These are phyloP conservation scores for Penicillium nordicum DNA, from an alignment of 2,329 filamentous ascomycete genomes.

Conservation along the genomic window DNA sequence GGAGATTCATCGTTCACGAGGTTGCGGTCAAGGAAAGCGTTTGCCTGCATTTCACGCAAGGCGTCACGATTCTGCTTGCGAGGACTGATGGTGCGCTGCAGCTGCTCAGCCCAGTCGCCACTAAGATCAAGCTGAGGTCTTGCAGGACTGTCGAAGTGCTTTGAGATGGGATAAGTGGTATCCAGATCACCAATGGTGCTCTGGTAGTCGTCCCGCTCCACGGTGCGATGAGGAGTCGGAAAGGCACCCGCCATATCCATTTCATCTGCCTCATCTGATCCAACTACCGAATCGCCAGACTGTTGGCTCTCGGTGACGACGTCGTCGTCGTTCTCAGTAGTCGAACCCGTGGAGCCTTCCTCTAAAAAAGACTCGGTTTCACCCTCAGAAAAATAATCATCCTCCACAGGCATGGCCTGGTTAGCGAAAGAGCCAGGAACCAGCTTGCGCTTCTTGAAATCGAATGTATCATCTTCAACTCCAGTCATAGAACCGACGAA, in stretches of 20 bases:
- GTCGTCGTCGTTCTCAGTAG: constrained; percentile 58
- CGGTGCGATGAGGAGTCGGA: constrained; percentile 68
- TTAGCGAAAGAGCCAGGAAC: constrained; percentile 81
- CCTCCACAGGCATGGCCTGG: constrained; percentile 55
- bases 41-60: constrained; percentile 62
- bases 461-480: constrained; percentile 56
- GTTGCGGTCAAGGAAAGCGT: constrained; percentile 52
- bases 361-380: constrained; percentile 81
- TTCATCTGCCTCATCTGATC: constrained; percentile 64
- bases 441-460: constrained; percentile 52
- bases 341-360: constrained; percentile 81
- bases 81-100: constrained; percentile 90
- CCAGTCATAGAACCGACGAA: constrained; percentile 40
- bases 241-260: constrained; percentile 82
- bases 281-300: constrained; percentile 62
- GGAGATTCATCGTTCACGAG: constrained; percentile 33
- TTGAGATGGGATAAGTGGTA: constrained; percentile 35
- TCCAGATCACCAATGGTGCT: constrained; percentile 47
- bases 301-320: constrained; percentile 50
- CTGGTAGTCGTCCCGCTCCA: constrained; percentile 64
- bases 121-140: constrained; percentile 57
- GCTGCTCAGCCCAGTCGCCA: constrained; percentile 89
- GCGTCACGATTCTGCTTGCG: constrained; percentile 83
- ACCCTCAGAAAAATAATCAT: constrained; percentile 38
- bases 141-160: constrained; percentile 48